Percentiles rank a stretch among this genome's conserved stretches.
Evolutionary conservation across 768 basidiomycete genomes (phyloP).

Genomic region (Leccinum pellstonianum): DNA sequence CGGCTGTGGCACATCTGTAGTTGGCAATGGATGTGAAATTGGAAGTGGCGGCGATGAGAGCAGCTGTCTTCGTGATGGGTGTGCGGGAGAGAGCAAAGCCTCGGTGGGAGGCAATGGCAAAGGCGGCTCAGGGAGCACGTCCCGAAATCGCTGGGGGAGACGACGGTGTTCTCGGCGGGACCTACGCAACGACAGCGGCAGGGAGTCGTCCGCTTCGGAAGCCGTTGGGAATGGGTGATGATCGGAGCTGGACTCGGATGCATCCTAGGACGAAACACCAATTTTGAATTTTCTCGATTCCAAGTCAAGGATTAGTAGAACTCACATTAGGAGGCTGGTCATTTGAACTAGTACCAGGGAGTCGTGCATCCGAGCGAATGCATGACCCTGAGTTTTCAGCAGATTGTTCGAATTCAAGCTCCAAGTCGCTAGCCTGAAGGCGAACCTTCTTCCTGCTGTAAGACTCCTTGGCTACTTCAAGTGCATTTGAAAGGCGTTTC

Average conservation of each 20-base stretch:
- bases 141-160: background rate
- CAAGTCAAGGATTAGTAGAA: background rate
- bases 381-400: background rate
- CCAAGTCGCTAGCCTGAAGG: background rate
- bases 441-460: background rate
- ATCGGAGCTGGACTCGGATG: background rate
- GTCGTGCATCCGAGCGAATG: background rate
- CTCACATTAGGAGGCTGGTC: background rate
- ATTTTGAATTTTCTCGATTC: background rate
- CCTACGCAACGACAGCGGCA: background rate
- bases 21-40: background rate
- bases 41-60: background rate
- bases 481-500: background rate
- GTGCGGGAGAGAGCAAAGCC: background rate
- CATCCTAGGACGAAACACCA: background rate
- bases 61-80: background rate
- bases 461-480: background rate
- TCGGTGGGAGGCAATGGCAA: background rate
- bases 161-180: background rate
- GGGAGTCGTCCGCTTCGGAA: background rate
- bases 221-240: background rate
- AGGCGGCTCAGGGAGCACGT: background rate
- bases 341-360: background rate
- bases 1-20: background rate
- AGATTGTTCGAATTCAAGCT: background rate